A percentile compares a stretch with the other conserved stretches of the same genome.
Conservation (phyloP, 1,284 basidiomycete genomes). For the Peniophora sp. region DNA sequence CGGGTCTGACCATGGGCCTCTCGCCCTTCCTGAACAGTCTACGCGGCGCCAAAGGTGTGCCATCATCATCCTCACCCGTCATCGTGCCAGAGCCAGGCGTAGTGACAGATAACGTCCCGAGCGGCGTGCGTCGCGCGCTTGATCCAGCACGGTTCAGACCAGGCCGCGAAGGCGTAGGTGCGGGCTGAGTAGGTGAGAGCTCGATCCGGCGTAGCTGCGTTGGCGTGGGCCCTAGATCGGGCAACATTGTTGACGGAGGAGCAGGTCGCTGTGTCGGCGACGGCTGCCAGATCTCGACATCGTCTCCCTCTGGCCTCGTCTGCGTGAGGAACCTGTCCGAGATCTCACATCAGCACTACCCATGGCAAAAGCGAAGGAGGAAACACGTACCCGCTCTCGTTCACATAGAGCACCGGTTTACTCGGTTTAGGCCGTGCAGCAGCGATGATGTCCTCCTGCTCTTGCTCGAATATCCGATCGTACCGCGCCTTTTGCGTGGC, state of each 20-base stretch:
- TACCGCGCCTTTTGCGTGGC: background rate
- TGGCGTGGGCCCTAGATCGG: background rate
- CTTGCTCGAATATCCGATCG: background rate
- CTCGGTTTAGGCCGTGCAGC: background rate
- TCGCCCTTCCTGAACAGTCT: background rate
- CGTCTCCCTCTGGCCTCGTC: background rate
- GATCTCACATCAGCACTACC: background rate
- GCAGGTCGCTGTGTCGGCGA: background rate
- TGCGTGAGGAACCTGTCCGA: background rate
- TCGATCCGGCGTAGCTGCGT: background rate
- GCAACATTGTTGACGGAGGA: background rate
- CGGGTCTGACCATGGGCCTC: background rate
- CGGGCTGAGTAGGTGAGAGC: background rate
- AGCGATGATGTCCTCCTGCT: background rate
- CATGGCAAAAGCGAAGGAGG: background rate
- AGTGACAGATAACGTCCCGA: background rate
- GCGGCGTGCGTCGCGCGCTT: background rate
- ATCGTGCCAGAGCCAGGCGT: background rate
- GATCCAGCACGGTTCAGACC: background rate
- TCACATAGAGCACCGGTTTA: background rate
- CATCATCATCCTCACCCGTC: background rate
- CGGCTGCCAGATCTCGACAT: background rate
- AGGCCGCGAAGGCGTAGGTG: background rate
- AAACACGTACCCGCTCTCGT: background rate
- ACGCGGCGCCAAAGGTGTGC: background rate